Evolutionary conservation across 352 stramenopile genomes (phyloP).

Genomic region (Phytophthora ohioensis): DNA sequence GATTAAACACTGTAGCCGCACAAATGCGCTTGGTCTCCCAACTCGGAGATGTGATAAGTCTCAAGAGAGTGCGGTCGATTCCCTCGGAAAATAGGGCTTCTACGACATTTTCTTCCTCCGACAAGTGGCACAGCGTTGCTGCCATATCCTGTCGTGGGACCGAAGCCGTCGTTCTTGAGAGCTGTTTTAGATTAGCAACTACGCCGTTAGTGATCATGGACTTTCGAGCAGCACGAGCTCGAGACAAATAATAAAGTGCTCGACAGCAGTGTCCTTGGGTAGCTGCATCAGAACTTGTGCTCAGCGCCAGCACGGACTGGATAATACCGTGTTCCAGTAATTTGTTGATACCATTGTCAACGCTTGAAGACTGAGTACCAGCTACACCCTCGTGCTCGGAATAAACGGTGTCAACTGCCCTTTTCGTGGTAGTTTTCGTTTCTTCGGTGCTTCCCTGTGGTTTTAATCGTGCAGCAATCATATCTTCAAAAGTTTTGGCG

Average conservation of each 20-base stretch:
- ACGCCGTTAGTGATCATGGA: slow-evolving; percentile 64
- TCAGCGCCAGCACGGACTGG: slow-evolving; percentile 61
- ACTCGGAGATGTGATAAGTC: slow-evolving; percentile 52
- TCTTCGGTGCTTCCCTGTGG: slow-evolving; percentile 5
- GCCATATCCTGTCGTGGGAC: slow-evolving; percentile 65
- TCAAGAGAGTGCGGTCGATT: slow-evolving; percentile 66
- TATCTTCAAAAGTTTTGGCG: slow-evolving; percentile 81
- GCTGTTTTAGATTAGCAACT: slow-evolving; percentile 51
- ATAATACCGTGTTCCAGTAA: slow-evolving; percentile 78
- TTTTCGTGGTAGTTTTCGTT: slow-evolving; percentile 11
- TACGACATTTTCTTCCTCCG: slow-evolving; percentile 61
- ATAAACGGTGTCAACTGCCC: not conserved
- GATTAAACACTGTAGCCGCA: slow-evolving; percentile 72
- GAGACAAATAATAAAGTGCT: slow-evolving; percentile 72
- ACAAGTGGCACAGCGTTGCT: slow-evolving; percentile 72
- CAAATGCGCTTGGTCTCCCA: slow-evolving; percentile 78
- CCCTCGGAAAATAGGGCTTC: slow-evolving; percentile 77
- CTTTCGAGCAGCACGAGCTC: slow-evolving; percentile 51
- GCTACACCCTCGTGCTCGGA: not conserved
- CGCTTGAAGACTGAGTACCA: slow-evolving; percentile 4
- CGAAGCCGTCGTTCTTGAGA: slow-evolving; percentile 46
- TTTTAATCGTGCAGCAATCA: slow-evolving; percentile 62
- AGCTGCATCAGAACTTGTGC: slow-evolving; percentile 48
- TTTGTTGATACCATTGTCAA: slow-evolving; percentile 39
- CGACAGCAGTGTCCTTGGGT: slow-evolving; percentile 76